phyloP scores from a whole-genome alignment of 495 filamentous ascomycete species.

The Talaromyces wortmannii region DNA sequence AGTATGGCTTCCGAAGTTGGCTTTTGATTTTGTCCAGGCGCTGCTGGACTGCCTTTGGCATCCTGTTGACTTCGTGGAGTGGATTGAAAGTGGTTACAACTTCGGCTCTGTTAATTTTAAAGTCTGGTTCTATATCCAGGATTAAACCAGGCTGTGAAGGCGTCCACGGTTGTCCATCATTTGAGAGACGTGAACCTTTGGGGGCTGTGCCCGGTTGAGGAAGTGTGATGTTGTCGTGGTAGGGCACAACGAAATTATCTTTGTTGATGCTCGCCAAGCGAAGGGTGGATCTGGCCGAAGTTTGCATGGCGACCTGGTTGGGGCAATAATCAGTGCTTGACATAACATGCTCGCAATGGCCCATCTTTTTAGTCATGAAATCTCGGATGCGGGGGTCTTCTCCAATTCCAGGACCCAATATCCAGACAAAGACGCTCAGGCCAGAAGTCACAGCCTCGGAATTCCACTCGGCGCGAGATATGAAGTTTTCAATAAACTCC shows the following conservation, averaged over 20 bases:
- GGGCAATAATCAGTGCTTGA: conserved; percentile 64
- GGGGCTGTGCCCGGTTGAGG: conserved; percentile 17
- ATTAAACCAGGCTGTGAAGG: conserved; percentile 36
- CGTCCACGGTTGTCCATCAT: conserved; percentile 21
- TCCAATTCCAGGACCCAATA: conserved; percentile 61
- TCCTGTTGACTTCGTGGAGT: conserved; percentile 18
- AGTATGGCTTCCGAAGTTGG: conserved; percentile 16
- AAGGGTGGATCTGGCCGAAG: conserved; percentile 52
- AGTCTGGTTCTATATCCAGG: conserved; percentile 60
- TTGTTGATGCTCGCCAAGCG: conserved; percentile 64
- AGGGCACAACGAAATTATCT: conserved; percentile 58
- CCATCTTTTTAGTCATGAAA: conserved; percentile 58
- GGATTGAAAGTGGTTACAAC: conserved; percentile 49
- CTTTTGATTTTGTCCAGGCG: conserved; percentile 21
- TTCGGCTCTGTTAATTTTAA: conserved; percentile 41
- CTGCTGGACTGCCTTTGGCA: conserved; percentile 36
- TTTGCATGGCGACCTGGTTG: conserved; percentile 63
- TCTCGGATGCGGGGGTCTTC: conserved; percentile 50
- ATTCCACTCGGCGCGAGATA: conserved; percentile 69
- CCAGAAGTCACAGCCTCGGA: conserved; percentile 55
- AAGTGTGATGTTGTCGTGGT: conserved; percentile 46
- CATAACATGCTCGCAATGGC: conserved; percentile 62
- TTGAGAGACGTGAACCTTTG: conserved; percentile 5
- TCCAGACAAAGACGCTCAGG: conserved; percentile 71
- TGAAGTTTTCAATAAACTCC: conserved; percentile 59